A percentile compares a stretch with the other conserved stretches of the same genome.
Conservation (phyloP, 2,329 filamentous ascomycete species). For the Fusarium sp. region DNA sequence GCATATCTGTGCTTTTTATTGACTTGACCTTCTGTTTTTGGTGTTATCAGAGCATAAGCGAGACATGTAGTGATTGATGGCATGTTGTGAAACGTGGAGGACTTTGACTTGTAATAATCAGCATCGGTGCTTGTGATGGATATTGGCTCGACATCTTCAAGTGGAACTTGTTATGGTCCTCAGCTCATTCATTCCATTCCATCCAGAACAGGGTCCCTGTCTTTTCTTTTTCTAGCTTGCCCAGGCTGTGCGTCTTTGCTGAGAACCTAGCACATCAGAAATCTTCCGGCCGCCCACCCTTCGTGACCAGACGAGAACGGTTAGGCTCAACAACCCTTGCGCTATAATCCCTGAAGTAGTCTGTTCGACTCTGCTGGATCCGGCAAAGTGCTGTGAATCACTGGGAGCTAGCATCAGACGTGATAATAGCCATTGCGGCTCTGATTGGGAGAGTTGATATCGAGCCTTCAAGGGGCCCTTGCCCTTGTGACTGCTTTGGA, state of each 20-base stretch:
- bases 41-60: constrained; percentile 5
- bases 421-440: constrained; percentile 13
- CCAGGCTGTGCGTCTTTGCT: constrained; percentile 9
- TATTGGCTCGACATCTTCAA: neutral
- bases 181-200: constrained; percentile 25
- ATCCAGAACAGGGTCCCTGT: constrained; percentile 6
- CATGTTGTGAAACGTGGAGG: constrained; percentile 17
- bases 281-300: constrained; percentile 22
- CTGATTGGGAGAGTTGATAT: constrained; percentile 36
- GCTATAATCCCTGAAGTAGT: constrained; percentile 15
- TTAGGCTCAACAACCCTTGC: constrained; percentile 13
- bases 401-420: constrained; percentile 16
- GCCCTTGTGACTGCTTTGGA: constrained; percentile 11
- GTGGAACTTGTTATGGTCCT: constrained; percentile 6
- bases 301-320: constrained; percentile 20
- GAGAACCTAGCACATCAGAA: constrained; percentile 20
- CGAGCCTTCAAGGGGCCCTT: constrained; percentile 29
- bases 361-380: constrained; percentile 34
- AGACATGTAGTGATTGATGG: constrained; percentile 1
- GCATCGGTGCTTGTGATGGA: neutral
- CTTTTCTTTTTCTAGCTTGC: constrained; percentile 19
- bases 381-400: constrained; percentile 33
- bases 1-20: constrained; percentile 2
- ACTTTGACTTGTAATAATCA: neutral
- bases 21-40: constrained; percentile 20